These are phyloP conservation scores for Claviceps humidiphila DNA, from an alignment of 2,329 filamentous ascomycete species.

Conservation along the genomic window DNA sequence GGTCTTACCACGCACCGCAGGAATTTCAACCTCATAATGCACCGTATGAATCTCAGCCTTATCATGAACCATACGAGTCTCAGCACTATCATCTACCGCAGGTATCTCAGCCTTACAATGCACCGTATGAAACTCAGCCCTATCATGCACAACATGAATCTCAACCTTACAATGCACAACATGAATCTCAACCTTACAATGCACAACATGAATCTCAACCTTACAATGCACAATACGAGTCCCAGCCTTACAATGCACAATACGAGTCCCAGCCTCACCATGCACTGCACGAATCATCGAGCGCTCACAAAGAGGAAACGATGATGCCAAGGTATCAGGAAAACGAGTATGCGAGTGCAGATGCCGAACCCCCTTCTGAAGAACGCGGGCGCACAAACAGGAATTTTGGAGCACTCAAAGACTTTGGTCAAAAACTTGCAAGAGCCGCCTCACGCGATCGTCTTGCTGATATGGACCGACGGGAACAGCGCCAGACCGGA, in stretches of 20 bases:
- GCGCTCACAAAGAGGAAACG: constrained; percentile 11
- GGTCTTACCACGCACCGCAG: too few relatives aligned
- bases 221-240: too few relatives aligned
- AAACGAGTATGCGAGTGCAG: constrained; percentile 24
- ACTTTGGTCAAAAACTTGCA: constrained; percentile 31
- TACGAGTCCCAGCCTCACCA: constrained; percentile 8
- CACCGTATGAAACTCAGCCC: too few relatives aligned
- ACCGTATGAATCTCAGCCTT: too few relatives aligned
- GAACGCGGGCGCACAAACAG: constrained; percentile 24
- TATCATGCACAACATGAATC: too few relatives aligned
- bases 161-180: too few relatives aligned
- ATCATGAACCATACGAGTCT: too few relatives aligned
- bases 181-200: too few relatives aligned
- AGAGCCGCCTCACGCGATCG: constrained; percentile 20
- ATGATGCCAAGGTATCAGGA: constrained; percentile 27
- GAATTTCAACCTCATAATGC: too few relatives aligned
- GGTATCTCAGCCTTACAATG: too few relatives aligned
- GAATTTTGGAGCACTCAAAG: constrained; percentile 37
- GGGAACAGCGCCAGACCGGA: neutral
- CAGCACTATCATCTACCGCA: too few relatives aligned
- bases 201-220: neutral
- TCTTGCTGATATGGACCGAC: constrained; percentile 14
- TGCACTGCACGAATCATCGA: constrained; percentile 8
- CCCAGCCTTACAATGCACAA: too few relatives aligned
- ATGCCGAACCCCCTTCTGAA: constrained; percentile 21